A percentile compares a stretch with the other conserved stretches of the same genome.
Conservation (phyloP, 176 grass and related monocot species). For the Juncus effusus region DNA sequence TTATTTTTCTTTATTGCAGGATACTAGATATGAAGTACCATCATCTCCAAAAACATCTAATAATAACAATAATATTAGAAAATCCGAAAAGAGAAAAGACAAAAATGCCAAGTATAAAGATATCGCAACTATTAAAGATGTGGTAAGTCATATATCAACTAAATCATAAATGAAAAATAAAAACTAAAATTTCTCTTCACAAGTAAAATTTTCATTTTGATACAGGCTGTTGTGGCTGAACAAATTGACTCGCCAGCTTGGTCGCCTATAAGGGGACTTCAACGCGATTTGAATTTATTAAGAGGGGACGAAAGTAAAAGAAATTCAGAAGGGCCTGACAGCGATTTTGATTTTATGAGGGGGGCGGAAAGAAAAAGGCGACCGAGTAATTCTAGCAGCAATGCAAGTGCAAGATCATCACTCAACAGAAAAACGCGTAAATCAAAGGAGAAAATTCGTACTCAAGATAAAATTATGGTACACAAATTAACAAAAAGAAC, state of each 20-base stretch:
- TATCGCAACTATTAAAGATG: neutral
- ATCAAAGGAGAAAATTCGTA: constrained; percentile 3
- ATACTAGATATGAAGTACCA: neutral
- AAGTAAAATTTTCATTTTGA: constrained; percentile 8
- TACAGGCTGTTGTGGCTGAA: constrained; percentile 31
- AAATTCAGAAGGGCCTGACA: neutral
- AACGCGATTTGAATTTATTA: constrained; percentile 21
- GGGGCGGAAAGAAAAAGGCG: neutral
- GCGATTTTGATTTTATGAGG: constrained; percentile 23
- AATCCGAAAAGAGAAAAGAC: constrained; percentile 1
- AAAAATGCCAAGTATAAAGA: constrained; percentile 2
- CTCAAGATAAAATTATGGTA: constrained; percentile 2
- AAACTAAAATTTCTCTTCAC: neutral
- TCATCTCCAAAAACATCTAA: neutral
- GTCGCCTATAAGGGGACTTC: constrained; percentile 24
- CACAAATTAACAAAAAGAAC: neutral
- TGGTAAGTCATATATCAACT: constrained; percentile 11
- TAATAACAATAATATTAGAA: neutral
- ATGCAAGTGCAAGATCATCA: neutral
- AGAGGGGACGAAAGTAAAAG: neutral
- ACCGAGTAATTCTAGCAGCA: constrained; percentile 2
- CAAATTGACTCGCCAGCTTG: constrained; percentile 33
- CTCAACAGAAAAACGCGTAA: constrained; percentile 5
- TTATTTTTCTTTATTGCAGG: neutral
- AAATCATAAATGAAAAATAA: neutral